These are phyloP conservation scores for Plasmodium falciparum DNA, from an alignment of 169 alveolate species.

Conservation along the genomic window DNA sequence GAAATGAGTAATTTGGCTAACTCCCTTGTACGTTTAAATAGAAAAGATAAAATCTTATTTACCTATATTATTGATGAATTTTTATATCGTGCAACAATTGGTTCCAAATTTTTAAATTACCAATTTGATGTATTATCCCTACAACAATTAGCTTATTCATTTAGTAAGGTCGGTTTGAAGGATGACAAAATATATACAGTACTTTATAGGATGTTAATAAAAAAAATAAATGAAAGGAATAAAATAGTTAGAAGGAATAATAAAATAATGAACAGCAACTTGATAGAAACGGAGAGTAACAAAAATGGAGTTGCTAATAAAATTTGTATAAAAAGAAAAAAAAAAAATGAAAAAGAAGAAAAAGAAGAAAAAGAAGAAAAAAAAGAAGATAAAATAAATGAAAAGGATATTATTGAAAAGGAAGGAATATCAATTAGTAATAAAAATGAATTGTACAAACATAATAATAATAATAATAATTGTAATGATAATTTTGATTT, in stretches of 20 bases:
- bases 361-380: background rate
- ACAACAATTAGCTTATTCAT: conserved; percentile 65
- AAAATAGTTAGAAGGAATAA: background rate
- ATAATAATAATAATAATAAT: background rate
- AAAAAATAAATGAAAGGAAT: conserved; percentile 13
- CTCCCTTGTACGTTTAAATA: conserved; percentile 42
- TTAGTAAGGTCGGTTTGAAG: conserved; percentile 58
- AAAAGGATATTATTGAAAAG: background rate
- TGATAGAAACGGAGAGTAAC: background rate
- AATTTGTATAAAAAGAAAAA: background rate
- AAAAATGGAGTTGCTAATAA: background rate
- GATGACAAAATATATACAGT: conserved; percentile 45
- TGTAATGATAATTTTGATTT: conserved; percentile 33
- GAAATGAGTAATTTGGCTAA: conserved; percentile 74
- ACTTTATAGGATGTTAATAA: conserved; percentile 22
- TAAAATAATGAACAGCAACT: background rate
- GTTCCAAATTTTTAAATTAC: conserved; percentile 35
- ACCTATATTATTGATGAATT: conserved; percentile 70
- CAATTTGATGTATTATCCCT: conserved; percentile 49
- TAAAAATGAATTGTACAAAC: background rate
- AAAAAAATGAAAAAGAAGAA: background rate
- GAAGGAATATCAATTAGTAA: background rate
- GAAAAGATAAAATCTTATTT: conserved; percentile 46
- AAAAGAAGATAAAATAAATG: conserved; percentile 1
- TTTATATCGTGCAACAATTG: conserved; percentile 68